phyloP scores from a whole-genome alignment of 805 yeast genomes.

The Cephaloascus fragrans region DNA sequence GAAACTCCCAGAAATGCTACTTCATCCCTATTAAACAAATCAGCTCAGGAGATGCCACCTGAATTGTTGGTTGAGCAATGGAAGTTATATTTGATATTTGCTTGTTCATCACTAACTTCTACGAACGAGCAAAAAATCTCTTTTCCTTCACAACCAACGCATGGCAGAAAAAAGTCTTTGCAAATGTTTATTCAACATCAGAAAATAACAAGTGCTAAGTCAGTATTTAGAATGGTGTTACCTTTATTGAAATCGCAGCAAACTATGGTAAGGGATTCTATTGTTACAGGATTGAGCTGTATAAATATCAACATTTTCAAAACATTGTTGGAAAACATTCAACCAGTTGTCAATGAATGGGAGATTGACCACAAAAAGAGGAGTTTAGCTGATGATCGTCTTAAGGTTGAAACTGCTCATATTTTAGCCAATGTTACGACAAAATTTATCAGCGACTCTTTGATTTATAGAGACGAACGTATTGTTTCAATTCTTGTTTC shows the following conservation, averaged over 20 bases:
- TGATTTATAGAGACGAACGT: constrained; percentile 56
- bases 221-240: constrained; percentile 78
- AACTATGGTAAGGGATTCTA: constrained; percentile 67
- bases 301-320: constrained; percentile 83
- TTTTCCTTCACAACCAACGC: constrained; percentile 41
- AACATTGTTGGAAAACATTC: constrained; percentile 70
- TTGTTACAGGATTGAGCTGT: constrained; percentile 82
- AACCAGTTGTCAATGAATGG: constrained; percentile 50
- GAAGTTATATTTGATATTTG: constrained; percentile 83
- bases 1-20: constrained; percentile 28
- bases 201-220: constrained; percentile 84
- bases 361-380: constrained; percentile 24
- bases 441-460: constrained; percentile 42
- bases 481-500: constrained; percentile 53
- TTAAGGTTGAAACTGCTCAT: constrained; percentile 72
- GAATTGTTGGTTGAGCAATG: constrained; percentile 76
- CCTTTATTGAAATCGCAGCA: constrained; percentile 72
- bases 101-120: constrained; percentile 84
- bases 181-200: constrained; percentile 83
- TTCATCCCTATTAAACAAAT: background rate
- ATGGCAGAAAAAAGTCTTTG: constrained; percentile 67
- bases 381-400: constrained; percentile 25
- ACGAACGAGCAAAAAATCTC: constrained; percentile 77
- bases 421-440: constrained; percentile 61
- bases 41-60: constrained; percentile 31